Percentiles rank a stretch among this genome's conserved stretches.
Conservation (phyloP, 2,329 filamentous ascomycete species). For the Ophiocordyceps robertsii region DNA sequence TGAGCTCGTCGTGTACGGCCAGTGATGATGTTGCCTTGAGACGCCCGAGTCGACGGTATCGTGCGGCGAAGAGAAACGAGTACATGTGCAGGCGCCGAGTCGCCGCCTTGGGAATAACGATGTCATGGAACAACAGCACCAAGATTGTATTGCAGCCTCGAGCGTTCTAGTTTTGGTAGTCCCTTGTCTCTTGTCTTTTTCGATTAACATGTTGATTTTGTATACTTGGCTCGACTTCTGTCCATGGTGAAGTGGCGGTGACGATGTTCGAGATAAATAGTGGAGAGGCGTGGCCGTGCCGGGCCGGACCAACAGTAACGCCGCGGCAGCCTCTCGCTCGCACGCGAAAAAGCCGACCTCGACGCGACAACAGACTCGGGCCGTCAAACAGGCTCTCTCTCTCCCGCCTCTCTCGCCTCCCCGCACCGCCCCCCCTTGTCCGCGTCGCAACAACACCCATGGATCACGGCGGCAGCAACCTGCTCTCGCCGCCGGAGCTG, state of each 20-base stretch:
- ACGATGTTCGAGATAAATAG: too few species aligned
- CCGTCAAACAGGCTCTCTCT: neutral
- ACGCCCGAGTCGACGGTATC: neutral
- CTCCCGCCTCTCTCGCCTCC: neutral
- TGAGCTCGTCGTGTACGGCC: slow-evolving; percentile 21
- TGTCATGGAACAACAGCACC: neutral
- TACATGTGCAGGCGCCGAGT: neutral
- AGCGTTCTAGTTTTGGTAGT: slow-evolving; percentile 1
- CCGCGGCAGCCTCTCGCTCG: too few species aligned
- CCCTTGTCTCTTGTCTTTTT: neutral
- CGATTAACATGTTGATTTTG: neutral
- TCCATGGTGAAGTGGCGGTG: too few species aligned
- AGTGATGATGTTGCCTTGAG: slow-evolving; percentile 4
- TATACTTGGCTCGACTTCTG: too few species aligned
- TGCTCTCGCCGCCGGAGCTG: slow-evolving; percentile 41
- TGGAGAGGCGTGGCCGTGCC: too few species aligned
- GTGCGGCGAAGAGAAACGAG: neutral
- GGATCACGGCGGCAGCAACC: slow-evolving; percentile 5
- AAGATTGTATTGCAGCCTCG: slow-evolving; percentile 2
- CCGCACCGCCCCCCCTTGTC: neutral
- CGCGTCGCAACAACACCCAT: slow-evolving; percentile 1
- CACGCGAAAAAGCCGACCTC: too few species aligned
- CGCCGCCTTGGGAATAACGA: neutral
- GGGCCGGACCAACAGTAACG: too few species aligned
- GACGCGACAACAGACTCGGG: too few species aligned